Conservation (phyloP, 2,329 filamentous ascomycete species). For the Chaetoscypha palmicola region DNA sequence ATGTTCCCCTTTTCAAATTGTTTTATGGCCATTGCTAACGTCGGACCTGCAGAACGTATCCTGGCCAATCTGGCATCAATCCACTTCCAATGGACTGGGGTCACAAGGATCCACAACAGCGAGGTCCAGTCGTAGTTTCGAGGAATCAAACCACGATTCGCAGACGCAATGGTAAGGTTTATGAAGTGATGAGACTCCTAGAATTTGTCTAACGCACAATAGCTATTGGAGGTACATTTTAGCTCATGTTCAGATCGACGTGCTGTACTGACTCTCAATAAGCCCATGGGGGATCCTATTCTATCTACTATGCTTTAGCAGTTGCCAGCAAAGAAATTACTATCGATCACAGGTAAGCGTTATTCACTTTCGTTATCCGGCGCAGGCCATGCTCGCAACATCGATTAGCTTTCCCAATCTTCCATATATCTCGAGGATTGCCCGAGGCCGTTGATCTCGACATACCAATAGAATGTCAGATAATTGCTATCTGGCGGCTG, state of each 20-base stretch:
- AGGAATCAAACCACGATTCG: conserved; percentile 68
- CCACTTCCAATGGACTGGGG: conserved; percentile 89
- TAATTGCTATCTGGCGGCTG: too few species aligned
- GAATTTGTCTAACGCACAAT: conserved; percentile 20
- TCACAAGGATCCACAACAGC: conserved; percentile 61
- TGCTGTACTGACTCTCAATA: conserved; percentile 40
- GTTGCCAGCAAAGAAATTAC: conserved; percentile 86
- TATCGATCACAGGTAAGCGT: conserved; percentile 61
- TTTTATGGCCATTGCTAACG: conserved; percentile 9
- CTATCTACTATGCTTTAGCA: conserved; percentile 89
- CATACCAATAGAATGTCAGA: too few species aligned
- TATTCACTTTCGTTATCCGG: too few species aligned
- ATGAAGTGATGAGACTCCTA: conserved; percentile 10
- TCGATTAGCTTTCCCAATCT: too few species aligned
- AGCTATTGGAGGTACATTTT: conserved; percentile 51
- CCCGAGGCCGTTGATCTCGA: too few species aligned
- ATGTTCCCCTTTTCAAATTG: conserved; percentile 12
- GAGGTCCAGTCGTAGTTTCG: conserved; percentile 86
- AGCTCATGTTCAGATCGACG: not conserved
- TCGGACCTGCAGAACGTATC: conserved; percentile 62
- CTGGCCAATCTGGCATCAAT: conserved; percentile 88
- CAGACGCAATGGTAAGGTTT: conserved; percentile 64
- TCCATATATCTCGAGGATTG: too few species aligned
- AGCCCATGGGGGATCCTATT: conserved; percentile 84
- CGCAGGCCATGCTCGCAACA: too few species aligned